Evolutionary conservation across 352 stramenopile species (phyloP).

Genomic region (Globisporangium nunn): DNA sequence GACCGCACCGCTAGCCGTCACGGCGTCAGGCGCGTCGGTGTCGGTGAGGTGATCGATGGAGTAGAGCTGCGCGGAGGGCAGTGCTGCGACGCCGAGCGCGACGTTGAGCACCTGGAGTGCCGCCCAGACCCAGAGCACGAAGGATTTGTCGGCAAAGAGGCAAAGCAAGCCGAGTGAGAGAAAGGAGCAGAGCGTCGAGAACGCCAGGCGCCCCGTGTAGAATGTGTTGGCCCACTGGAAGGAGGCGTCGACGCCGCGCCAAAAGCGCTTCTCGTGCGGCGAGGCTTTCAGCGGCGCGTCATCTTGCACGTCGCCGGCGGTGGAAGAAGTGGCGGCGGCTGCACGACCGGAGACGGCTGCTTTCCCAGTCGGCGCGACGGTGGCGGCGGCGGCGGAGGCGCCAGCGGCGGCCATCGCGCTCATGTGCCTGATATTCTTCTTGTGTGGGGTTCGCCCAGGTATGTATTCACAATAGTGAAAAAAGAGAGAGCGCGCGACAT

Average conservation of each 20-base stretch:
- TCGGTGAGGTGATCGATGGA: constrained; percentile 5
- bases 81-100: constrained; percentile 41
- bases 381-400: background rate
- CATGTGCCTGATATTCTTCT: background rate
- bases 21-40: background rate
- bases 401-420: background rate
- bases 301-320: background rate
- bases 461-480: background rate
- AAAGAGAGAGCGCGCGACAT: background rate
- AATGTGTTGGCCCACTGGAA: constrained; percentile 67
- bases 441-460: background rate
- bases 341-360: background rate
- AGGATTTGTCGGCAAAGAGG: constrained; percentile 20
- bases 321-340: background rate
- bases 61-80: constrained; percentile 44
- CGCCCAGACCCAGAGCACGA: constrained; percentile 41
- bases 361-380: background rate
- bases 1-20: background rate
- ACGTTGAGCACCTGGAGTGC: constrained; percentile 48
- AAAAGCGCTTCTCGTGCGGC: constrained; percentile 8
- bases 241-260: constrained; percentile 32
- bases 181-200: constrained; percentile 38
- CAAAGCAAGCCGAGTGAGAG: constrained; percentile 35
- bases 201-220: constrained; percentile 50
- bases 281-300: background rate